Conservation (phyloP, 2,329 filamentous ascomycete species). For the Myriosclerotinia duriaeana region DNA sequence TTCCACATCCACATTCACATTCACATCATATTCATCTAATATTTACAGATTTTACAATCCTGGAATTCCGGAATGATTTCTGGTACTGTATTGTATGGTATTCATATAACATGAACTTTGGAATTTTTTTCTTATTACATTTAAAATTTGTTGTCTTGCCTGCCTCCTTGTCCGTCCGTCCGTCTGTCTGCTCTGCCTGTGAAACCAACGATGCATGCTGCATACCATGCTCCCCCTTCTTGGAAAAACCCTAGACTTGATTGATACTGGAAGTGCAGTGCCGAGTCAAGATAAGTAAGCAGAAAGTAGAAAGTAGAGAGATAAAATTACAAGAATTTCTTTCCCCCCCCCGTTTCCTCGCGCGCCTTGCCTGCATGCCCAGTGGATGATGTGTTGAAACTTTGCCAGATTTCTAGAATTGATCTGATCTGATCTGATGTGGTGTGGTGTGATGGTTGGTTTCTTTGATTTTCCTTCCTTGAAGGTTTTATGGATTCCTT, state of each 20-base stretch:
- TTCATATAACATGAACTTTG: constrained; percentile 1
- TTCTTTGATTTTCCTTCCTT: not conserved
- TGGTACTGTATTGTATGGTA: not conserved
- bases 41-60: no score
- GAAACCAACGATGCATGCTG: not conserved
- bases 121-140: constrained; percentile 17
- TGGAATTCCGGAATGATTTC: not conserved
- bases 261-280: constrained; percentile 9
- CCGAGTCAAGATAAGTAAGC: not conserved
- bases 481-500: not conserved
- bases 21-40: not conserved
- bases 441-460: not conserved
- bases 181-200: not conserved
- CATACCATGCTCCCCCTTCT: not conserved
- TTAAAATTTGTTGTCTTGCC: constrained; percentile 9
- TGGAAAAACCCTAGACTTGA: not conserved
- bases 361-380: constrained; percentile 15
- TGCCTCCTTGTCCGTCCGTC: not conserved
- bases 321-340: constrained; percentile 20
- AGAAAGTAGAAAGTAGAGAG: constrained; percentile 14
- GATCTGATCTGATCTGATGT: not conserved
- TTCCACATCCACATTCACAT: no score
- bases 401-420: constrained; percentile 11
- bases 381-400: constrained; percentile 7
- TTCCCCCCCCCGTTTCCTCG: constrained; percentile 4